Percentiles rank a stretch among this genome's conserved stretches.
These are phyloP conservation scores for Rhodamnia argentea DNA, from an alignment of 345 rosid species.

Conservation along the genomic window DNA sequence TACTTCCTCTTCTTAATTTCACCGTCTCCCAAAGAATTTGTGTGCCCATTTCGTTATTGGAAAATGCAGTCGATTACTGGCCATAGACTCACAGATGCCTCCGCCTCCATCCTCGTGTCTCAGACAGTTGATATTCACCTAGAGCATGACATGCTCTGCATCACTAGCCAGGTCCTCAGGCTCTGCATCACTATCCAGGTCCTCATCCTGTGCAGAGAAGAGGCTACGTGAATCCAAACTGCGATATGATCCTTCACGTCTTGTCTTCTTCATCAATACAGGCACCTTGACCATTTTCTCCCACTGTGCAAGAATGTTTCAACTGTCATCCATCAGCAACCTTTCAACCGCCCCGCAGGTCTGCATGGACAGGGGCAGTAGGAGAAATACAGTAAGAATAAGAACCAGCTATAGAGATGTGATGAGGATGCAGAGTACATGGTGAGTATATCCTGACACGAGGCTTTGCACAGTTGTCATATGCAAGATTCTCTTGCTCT, in stretches of 20 bases:
- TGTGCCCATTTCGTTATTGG: not conserved
- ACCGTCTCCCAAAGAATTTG: not conserved
- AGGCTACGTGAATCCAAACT: not conserved
- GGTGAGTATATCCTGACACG: not conserved
- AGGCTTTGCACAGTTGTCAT: not conserved
- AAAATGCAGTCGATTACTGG: not conserved
- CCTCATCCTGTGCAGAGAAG: not conserved
- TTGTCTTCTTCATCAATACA: not conserved
- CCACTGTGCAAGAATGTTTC: not conserved
- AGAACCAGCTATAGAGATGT: not conserved
- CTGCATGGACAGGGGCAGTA: not conserved
- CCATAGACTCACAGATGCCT: not conserved
- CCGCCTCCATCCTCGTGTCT: not conserved
- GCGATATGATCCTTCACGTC: not conserved
- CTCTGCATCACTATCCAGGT: not conserved
- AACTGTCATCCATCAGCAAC: not conserved
- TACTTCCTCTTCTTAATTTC: not conserved
- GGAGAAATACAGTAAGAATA: not conserved
- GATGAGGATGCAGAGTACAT: not conserved
- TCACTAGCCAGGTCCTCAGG: not conserved
- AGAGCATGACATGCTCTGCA: not conserved
- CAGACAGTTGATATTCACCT: not conserved
- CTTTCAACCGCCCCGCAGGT: not conserved
- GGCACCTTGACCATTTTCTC: not conserved
- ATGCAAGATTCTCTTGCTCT: not conserved